phyloP scores from a whole-genome alignment of 2,329 filamentous ascomycete genomes.

The Nemania diffusa region DNA sequence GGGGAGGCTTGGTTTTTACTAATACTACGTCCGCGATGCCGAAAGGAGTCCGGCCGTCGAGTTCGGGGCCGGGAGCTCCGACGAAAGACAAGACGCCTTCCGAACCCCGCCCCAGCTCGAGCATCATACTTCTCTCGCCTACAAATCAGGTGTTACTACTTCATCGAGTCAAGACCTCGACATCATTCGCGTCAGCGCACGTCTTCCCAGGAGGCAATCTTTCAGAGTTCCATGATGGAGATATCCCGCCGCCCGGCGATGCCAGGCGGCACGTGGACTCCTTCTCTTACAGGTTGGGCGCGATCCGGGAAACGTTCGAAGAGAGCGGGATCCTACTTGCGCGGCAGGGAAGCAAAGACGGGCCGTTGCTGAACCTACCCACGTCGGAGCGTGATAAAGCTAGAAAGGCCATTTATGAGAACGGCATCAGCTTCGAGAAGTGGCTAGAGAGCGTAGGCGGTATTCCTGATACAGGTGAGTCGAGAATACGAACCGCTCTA shows the following conservation, averaged over 20 bases:
- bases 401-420: constrained; percentile 74
- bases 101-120: constrained; percentile 58
- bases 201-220: constrained; percentile 95
- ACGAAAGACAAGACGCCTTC: constrained; percentile 23
- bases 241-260: constrained; percentile 57
- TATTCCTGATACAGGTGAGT: constrained; percentile 71
- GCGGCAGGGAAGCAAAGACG: constrained; percentile 50
- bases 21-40: constrained; percentile 8
- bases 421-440: constrained; percentile 71
- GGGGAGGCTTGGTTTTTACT: background rate
- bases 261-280: constrained; percentile 74
- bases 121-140: constrained; percentile 86
- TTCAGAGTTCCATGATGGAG: constrained; percentile 79
- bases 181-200: constrained; percentile 88
- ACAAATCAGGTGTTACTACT: constrained; percentile 88
- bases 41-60: constrained; percentile 17
- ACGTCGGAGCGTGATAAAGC: constrained; percentile 71
- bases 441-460: constrained; percentile 70
- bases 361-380: constrained; percentile 69
- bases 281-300: constrained; percentile 79
- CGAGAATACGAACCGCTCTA: background rate
- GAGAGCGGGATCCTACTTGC: constrained; percentile 75
- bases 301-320: constrained; percentile 92
- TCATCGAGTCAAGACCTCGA: constrained; percentile 83
- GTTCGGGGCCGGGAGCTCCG: background rate